These are phyloP conservation scores for Escallonia herrerae DNA, from an alignment of 129 eudicot genomes.

Conservation along the genomic window DNA sequence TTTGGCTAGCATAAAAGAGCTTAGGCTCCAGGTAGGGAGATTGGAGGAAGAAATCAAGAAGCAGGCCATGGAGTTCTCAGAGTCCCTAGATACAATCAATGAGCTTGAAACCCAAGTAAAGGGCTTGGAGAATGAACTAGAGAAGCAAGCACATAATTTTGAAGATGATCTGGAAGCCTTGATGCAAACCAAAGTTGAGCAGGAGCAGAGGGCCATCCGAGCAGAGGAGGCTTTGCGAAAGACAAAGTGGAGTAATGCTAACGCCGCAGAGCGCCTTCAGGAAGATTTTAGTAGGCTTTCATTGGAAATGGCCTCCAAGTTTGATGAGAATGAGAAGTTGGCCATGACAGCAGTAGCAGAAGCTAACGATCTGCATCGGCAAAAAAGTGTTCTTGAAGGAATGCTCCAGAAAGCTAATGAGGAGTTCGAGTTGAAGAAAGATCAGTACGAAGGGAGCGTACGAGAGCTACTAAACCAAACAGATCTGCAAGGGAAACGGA, in stretches of 20 bases:
- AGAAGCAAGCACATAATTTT: constrained; percentile 56
- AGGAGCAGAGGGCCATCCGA: constrained; percentile 57
- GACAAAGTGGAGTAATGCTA: constrained; percentile 26
- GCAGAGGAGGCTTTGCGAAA: constrained; percentile 71
- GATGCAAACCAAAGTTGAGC: constrained; percentile 49
- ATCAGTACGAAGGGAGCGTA: constrained; percentile 32
- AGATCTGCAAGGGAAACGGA: constrained; percentile 23
- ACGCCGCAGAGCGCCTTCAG: constrained; percentile 46
- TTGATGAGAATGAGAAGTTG: constrained; percentile 47
- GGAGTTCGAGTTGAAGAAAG: constrained; percentile 41
- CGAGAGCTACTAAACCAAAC: constrained; percentile 33
- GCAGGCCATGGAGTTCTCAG: constrained; percentile 47
- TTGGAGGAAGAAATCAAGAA: constrained; percentile 49
- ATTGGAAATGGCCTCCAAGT: constrained; percentile 41
- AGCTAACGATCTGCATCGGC: constrained; percentile 40
- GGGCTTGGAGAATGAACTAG: constrained; percentile 58
- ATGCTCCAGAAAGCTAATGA: constrained; percentile 40
- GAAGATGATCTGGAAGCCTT: constrained; percentile 57
- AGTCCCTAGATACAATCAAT: constrained; percentile 40
- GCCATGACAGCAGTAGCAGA: constrained; percentile 33
- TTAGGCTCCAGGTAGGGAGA: constrained; percentile 32
- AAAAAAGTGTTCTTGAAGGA: constrained; percentile 43
- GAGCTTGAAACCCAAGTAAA: constrained; percentile 54
- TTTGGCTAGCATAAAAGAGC: constrained; percentile 35
- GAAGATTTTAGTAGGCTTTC: constrained; percentile 47